Base-by-base conservation (phyloP, 2,329 filamentous ascomycete genomes). In the Aspergillus sp. region DNA sequence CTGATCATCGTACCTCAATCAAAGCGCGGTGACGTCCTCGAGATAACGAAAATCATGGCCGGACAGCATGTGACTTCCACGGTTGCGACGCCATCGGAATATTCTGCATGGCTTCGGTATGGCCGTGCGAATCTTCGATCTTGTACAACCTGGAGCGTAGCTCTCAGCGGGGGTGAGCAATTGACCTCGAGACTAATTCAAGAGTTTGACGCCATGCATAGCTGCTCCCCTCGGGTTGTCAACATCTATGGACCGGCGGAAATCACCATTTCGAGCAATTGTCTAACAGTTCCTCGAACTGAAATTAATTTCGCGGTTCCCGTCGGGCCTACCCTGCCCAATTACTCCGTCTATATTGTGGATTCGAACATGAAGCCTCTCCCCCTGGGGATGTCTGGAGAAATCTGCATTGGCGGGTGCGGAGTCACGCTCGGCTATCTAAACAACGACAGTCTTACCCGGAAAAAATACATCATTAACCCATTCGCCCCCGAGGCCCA, bases 371-470 rank as follows among this genome's bases (percentile, higher is more conserved):
- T 75, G 31, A 62, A 75, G 2, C 75, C 76, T 2, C 67, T 79
- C 2, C 77, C 81, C 0, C 49, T 73, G 7, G 79, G 80, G 0
- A 51, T 74, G 1, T 69, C 75, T 0, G 82, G 82, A 16, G 79
- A 83, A 59, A 70, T 83, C 4, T 67, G 63, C 39, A 70, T 83
- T 50, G 77, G 70, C 9, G 72, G 72, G 3, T 60, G 66, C 4
- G 65, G 67, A 12, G 63, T 71, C 11, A 60, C 59, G 0, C 9
- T 49, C 4, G 65, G 65, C 4, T 70, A 70, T 51, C 51, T 65
- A 18, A 58, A 62, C 11, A 59, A 58, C n/a, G 18, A 49, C 9
- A 57, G 63, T 6, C 54, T 67, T 9, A 69, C 65, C 3, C 39
- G 47, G n/a, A 6, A 53, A 0, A 58, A 62, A n/a, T 72, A 73